Percentiles rank a stretch among this genome's conserved stretches.
phyloP scores from a whole-genome alignment of 1,139 yeast species.

The Protomyces arabidopsidicola region DNA sequence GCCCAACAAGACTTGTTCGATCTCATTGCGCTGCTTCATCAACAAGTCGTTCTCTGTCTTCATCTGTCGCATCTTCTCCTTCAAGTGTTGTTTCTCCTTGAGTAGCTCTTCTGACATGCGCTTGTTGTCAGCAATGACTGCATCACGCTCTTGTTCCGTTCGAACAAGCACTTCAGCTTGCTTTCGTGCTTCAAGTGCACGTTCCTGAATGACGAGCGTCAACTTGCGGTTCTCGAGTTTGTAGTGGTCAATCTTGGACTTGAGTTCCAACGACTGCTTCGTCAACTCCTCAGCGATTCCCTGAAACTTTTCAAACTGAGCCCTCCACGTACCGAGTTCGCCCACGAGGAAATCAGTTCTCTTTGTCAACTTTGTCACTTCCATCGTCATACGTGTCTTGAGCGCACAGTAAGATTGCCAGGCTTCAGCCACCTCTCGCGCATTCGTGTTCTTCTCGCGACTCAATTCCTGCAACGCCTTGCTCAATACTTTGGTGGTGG shows the following conservation, averaged over 20 bases:
- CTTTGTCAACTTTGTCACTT: slow-evolving; percentile 15
- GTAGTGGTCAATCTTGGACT: slow-evolving; percentile 20
- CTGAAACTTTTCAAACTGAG: slow-evolving; percentile 27
- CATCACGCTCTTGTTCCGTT: slow-evolving; percentile 5
- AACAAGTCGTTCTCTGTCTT: slow-evolving; percentile 13
- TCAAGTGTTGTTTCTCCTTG: slow-evolving; percentile 12
- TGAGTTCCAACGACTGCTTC: slow-evolving; percentile 22
- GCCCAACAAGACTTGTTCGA: slow-evolving; percentile 12
- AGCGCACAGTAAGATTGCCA: slow-evolving; percentile 15
- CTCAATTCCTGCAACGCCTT: slow-evolving; percentile 11
- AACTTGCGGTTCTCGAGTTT: slow-evolving; percentile 18
- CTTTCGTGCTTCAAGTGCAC: background rate
- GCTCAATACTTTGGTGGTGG: slow-evolving; percentile 11
- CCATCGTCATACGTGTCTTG: slow-evolving; percentile 14
- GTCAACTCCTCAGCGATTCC: slow-evolving; percentile 18
- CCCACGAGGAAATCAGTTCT: slow-evolving; percentile 13
- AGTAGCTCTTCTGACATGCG: slow-evolving; percentile 10
- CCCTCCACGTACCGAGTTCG: slow-evolving; percentile 17
- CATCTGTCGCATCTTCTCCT: slow-evolving; percentile 14
- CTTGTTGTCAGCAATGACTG: background rate
- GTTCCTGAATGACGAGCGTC: slow-evolving; percentile 4
- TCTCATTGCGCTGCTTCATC: slow-evolving; percentile 18
- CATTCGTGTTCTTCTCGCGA: slow-evolving; percentile 13
- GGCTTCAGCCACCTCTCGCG: slow-evolving; percentile 25
- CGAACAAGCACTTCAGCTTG: background rate